A percentile compares a stretch with the other conserved stretches of the same genome.
Evolutionary conservation across 1,284 basidiomycete genomes (phyloP).

Genomic region (Tilletia walkeri): DNA sequence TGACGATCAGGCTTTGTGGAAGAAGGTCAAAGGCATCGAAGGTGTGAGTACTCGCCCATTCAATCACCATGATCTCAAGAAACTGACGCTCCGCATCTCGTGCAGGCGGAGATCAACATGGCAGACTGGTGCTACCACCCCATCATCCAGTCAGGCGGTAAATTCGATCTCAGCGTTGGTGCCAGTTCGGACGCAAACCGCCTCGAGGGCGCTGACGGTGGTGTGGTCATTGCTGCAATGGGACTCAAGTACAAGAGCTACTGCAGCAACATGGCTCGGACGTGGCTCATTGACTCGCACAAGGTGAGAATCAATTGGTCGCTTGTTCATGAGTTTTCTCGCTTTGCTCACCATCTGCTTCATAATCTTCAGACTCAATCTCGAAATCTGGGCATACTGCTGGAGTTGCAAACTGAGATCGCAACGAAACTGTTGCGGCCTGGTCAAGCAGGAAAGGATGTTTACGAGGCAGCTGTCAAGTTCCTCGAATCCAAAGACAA

Average conservation of each 20-base stretch:
- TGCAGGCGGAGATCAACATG: constrained; percentile 76
- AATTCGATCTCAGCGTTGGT: constrained; percentile 82
- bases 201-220: constrained; percentile 76
- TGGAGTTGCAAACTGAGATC: constrained; percentile 76
- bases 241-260: constrained; percentile 92
- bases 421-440: constrained; percentile 71
- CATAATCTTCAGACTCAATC: constrained; percentile 66
- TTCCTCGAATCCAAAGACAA: constrained; percentile 75
- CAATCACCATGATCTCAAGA: background rate
- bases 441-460: constrained; percentile 73
- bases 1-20: constrained; percentile 68
- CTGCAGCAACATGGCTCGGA: constrained; percentile 85
- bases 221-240: constrained; percentile 81
- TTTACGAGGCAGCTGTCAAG: constrained; percentile 74
- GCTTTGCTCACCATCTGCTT: background rate
- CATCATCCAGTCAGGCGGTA: constrained; percentile 88
- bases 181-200: constrained; percentile 71
- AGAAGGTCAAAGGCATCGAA: constrained; percentile 64
- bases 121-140: constrained; percentile 93
- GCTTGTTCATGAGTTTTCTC: background rate
- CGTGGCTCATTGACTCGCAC: constrained; percentile 90
- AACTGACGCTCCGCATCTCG: background rate
- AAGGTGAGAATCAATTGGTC: constrained; percentile 56
- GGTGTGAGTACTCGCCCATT: constrained; percentile 18
- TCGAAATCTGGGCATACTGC: constrained; percentile 77